Evolutionary conservation across 495 filamentous ascomycete species (phyloP).

Genomic region (Penicillium crystallinum): DNA sequence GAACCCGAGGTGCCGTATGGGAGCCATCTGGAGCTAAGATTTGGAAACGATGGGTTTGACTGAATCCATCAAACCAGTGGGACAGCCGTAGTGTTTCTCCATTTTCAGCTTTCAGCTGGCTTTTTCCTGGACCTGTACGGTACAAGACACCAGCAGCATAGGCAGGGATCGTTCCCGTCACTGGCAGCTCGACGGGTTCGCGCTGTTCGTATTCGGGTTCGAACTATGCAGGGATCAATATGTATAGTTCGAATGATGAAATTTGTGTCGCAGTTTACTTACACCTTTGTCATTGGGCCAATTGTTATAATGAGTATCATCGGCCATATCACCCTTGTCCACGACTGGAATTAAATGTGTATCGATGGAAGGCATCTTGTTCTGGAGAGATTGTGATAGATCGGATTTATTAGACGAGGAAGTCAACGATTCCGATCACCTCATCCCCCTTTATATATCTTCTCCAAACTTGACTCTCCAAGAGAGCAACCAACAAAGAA

Average conservation of each 20-base stretch:
- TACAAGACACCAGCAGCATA: slow-evolving; percentile 61
- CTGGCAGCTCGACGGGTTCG: slow-evolving; percentile 42
- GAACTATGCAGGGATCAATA: slow-evolving; percentile 34
- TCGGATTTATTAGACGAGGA: background rate
- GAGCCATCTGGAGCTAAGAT: slow-evolving; percentile 37
- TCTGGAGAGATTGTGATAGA: background rate
- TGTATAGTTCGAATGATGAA: background rate
- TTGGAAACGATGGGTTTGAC: slow-evolving; percentile 69
- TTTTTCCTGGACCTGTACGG: slow-evolving; percentile 64
- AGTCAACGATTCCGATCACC: background rate
- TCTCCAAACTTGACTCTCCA: background rate
- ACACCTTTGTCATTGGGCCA: slow-evolving; percentile 27
- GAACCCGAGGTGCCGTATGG: slow-evolving; percentile 37
- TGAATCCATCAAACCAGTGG: slow-evolving; percentile 81
- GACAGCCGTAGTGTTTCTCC: slow-evolving; percentile 50
- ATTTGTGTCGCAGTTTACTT: background rate
- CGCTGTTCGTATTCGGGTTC: slow-evolving; percentile 46
- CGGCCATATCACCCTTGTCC: background rate
- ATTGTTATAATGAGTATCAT: slow-evolving; percentile 15
- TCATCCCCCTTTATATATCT: background rate
- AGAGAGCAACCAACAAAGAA: too few species aligned
- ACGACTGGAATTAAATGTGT: background rate
- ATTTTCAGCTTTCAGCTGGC: slow-evolving; percentile 50
- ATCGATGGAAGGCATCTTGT: slow-evolving; percentile 8
- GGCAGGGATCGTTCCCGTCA: slow-evolving; percentile 46